Evolutionary conservation across 164 flowering plant genomes (phyloP), one percentile per base, ranked within the genome.

Genomic region (Platanus orientalis): DNA sequence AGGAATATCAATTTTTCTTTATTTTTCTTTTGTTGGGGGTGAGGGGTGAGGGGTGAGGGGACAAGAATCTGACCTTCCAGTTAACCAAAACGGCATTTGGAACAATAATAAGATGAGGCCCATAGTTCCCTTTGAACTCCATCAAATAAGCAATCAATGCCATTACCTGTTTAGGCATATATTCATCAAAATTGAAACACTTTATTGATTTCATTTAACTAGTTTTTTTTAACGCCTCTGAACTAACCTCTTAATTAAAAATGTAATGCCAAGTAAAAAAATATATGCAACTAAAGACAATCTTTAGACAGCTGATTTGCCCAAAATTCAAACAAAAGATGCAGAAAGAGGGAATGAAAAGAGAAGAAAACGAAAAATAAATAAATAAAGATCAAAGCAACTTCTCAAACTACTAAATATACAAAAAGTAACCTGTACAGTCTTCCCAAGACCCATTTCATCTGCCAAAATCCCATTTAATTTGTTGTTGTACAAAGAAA

Each of bases 381-480:
- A 54, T 1, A 4, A 7, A 28, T 0, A 28, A 48, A 45, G 24
- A 60, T 6, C 63, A 27, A n/a, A n/a, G n/a, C 20, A 1, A 23
- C 42, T 32, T 57, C 28, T 54, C 34, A 68, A 40, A 34, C 49
- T 24, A 44, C 27, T 30, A 36, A 48, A 44, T 51, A 60, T 1
- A 45, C 53, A 26, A 1, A 26, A 21, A 36, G 25, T 64, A 21
- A 95, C 97, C 99, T 92, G 97, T 12, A 95, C 99, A 69, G 99
- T 95, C 73, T 92, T 95, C 66, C 99, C 99, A 60, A 92, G 96
- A 54, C 99, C 97, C 99, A 95, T 95, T 75, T 95, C 99, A 87
- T 95, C 99, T 29, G 99, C 99, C 78, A 95, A 79, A 67, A 95
- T 95, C 58, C 99, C 99, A 80, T 95, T 95, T 64, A 95, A 66